Base-by-base conservation (phyloP, 768 basidiomycete genomes). In the Mycena metata region DNA sequence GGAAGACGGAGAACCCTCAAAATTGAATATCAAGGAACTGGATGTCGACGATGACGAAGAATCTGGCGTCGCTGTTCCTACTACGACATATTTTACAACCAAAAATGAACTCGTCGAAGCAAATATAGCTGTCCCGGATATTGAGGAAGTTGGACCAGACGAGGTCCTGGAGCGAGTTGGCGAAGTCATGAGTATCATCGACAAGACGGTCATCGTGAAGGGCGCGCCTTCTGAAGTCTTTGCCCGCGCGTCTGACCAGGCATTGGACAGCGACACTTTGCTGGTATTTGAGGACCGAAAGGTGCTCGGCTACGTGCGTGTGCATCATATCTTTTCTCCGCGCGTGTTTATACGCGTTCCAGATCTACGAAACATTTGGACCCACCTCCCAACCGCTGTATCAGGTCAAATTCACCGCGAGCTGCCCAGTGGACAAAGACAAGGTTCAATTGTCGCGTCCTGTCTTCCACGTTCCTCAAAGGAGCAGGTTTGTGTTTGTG, bases 281-380 rank as follows among this genome's bases (percentile, higher is more conserved):
- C 87, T 99, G 42, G 95, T 97, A 45, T 96, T 96, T 76, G 90
- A 91, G 23, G 96, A 99, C 78, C 84, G 95, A 57, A 90, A 88
- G 70, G 95, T 97, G n/a, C 77, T 98, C 74, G 97, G 97, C 50
- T 91, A 92, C 78, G 96, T 97, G 79, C 81, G 92, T 85, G 30
- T 60, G 26, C 41, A 43, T 24, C 52, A 41, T 36, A 46, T 23
- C 39, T 41, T 41, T 54, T 45, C 51, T 24, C 33, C 59, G 36
- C 66, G 47, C 36, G 41, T 50, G 50, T 62, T 61, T 51, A 26
- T 58, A 69, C 71, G 73, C 63, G 45, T 66, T 56, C 36, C 56
- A 96, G 95, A 84, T 98, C 59, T 94, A 92, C 76, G 97, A 99
- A 80, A 98, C 96, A 0, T 99, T 99, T 79, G 97, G 97, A 12